Base-by-base conservation (phyloP, 805 yeast genomes). In the Jamesozyma piceae region DNA sequence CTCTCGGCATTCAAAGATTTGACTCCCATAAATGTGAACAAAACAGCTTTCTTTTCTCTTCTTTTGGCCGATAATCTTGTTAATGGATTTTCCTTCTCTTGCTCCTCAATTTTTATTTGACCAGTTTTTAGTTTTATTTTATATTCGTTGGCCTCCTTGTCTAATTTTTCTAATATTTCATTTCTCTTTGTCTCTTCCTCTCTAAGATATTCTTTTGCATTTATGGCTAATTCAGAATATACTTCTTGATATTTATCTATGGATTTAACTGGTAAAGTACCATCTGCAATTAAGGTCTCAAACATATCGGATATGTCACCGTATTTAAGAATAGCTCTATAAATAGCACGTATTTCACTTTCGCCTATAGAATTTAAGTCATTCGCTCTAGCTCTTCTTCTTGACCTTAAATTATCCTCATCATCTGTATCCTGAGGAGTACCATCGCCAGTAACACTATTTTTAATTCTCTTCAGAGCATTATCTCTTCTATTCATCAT, bases 1-100 rank as follows among this genome's bases (percentile, higher is more conserved):
- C 86, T 69, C 61, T 92, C 98, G 0, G 98, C 97, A 65, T 92
- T 92, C 53, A 92, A 67, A 49, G 82, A 82, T 62, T 85, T 84
- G 36, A 89, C 95, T 34, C 88, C 90, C 46, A 80, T 80, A 62
- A 81, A 88, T 50, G 87, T 95, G 62, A 92, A 89, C 38, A 90
- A 64, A 15, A 88, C 81, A 0, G 97, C 97, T 63, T 83, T 86
- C 64, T 86, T 83, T 55, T 89, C 96, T 57, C 80, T 82, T 62
- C 81, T 77, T 57, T 82, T 82, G 35, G 77, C 71, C 30, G 77
- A 62, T 73, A 80, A 72, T 38, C 71, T 62, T 0, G 80, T 71
- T 44, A 71, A 65, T 19, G 78, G 73, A 44, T 69, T 77, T 43
- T 66, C 57, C 45, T 60, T 60, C 6, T 51, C 50, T 39, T 62